phyloP scores from a whole-genome alignment of 208 protist species.

The Blastocrithidia nonstop region DNA sequence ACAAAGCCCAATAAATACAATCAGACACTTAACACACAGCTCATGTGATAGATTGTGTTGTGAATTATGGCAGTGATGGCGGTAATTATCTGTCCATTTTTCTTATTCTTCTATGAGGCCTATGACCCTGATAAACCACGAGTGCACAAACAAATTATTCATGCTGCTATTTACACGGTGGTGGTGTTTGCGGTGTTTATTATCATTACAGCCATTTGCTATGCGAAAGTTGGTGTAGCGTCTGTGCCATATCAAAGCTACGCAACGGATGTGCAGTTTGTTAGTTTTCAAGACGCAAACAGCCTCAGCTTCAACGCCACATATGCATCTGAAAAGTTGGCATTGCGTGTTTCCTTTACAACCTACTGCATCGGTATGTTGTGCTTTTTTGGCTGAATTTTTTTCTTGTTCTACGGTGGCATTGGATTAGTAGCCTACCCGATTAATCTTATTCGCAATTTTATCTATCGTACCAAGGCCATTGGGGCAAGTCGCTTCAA shows the following conservation, averaged over 20 bases:
- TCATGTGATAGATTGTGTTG: slow-evolving; percentile 83
- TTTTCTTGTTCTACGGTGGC: slow-evolving; percentile 88
- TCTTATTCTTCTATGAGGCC: slow-evolving; percentile 89
- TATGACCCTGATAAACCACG: slow-evolving; percentile 72
- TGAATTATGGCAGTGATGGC: slow-evolving; percentile 50
- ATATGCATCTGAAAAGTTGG: slow-evolving; percentile 8
- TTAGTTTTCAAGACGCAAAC: slow-evolving; percentile 2
- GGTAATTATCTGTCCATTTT: slow-evolving; percentile 80
- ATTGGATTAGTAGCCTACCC: slow-evolving; percentile 86
- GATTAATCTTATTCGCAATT: slow-evolving; percentile 27
- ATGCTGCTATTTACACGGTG: slow-evolving; percentile 54
- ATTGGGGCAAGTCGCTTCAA: slow-evolving; percentile 34
- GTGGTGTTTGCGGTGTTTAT: slow-evolving; percentile 36
- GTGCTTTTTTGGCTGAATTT: slow-evolving; percentile 73
- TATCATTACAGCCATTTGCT: slow-evolving; percentile 39
- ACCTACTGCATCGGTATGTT: slow-evolving; percentile 73
- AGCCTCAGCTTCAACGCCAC: slow-evolving; percentile 7
- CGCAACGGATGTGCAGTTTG: slow-evolving; percentile 12
- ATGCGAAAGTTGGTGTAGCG: slow-evolving; percentile 26
- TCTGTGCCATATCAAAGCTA: slow-evolving; percentile 25
- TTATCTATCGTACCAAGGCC: slow-evolving; percentile 27
- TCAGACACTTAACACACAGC: slow-evolving; percentile 59
- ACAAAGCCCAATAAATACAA: slow-evolving; percentile 24
- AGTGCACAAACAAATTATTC: slow-evolving; percentile 30
- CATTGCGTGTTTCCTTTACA: slow-evolving; percentile 38